These are phyloP conservation scores for Pestalotiopsis sp. DNA, from an alignment of 2,329 filamentous ascomycete genomes.

Conservation along the genomic window DNA sequence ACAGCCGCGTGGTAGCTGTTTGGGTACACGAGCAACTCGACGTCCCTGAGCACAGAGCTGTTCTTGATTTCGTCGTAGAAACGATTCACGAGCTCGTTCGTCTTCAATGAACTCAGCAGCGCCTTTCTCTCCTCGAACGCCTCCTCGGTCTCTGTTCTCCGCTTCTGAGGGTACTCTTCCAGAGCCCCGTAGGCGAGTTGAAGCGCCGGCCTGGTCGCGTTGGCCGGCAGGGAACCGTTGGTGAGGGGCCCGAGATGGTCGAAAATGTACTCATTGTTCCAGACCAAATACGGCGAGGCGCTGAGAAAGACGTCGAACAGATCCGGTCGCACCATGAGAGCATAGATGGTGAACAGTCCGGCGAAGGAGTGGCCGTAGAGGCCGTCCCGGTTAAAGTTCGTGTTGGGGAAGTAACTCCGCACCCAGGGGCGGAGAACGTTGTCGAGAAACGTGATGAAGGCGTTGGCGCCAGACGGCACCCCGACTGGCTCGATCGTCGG, in stretches of 20 bases:
- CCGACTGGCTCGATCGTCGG: slow-evolving; percentile 2
- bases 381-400: not conserved
- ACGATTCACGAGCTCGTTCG: slow-evolving; percentile 1
- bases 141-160: not conserved
- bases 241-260: not conserved
- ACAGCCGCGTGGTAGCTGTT: slow-evolving; percentile 7
- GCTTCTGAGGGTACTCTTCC: not conserved
- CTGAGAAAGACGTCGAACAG: slow-evolving; percentile 4
- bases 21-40: not conserved
- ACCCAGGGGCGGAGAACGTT: not conserved
- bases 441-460: not conserved
- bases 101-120: slow-evolving; percentile 4
- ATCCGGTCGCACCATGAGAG: slow-evolving; percentile 1
- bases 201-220: not conserved
- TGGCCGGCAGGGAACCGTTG: not conserved
- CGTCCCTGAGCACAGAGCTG: slow-evolving; percentile 2
- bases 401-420: not conserved
- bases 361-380: slow-evolving; percentile 8
- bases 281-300: not conserved
- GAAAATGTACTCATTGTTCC: slow-evolving; percentile 5
- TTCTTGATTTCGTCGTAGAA: slow-evolving; percentile 2
- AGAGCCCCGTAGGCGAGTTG: slow-evolving; percentile 2
- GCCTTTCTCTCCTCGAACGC: slow-evolving; percentile 2
- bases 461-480: not conserved
- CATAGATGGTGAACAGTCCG: slow-evolving; percentile 1